Percentiles rank a stretch among this genome's conserved stretches.
Evolutionary conservation across 2,329 filamentous ascomycete species (phyloP).

Genomic region (Periconia digitata): DNA sequence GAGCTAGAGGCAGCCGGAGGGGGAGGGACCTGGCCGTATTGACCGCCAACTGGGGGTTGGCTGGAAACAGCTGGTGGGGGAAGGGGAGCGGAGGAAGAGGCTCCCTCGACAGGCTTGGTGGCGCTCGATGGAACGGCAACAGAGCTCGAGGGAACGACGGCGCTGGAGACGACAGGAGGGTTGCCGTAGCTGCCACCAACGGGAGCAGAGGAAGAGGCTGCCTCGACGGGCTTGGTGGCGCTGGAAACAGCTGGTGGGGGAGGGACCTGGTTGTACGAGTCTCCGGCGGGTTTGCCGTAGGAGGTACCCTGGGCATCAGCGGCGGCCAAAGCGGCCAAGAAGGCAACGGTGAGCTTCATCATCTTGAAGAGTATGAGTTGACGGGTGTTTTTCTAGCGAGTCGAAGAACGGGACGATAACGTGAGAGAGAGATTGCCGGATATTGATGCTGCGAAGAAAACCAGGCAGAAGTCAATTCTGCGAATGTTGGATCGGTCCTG

Average conservation of each 20-base stretch:
- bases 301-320: slow-evolving; percentile 27
- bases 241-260: neutral
- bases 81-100: neutral
- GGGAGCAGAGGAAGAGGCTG: neutral
- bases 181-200: slow-evolving; percentile 4
- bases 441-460: slow-evolving; percentile 26
- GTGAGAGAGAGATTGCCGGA: slow-evolving; percentile 18
- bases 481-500: slow-evolving; percentile 24
- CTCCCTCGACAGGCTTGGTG: neutral
- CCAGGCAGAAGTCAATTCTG: slow-evolving; percentile 36
- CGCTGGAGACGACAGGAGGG: neutral
- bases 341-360: slow-evolving; percentile 39
- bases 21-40: neutral
- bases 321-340: slow-evolving; percentile 33
- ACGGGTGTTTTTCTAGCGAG: slow-evolving; percentile 28
- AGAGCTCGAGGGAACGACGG: neutral
- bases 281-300: neutral
- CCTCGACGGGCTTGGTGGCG: neutral
- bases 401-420: slow-evolving; percentile 2
- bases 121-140: neutral
- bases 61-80: no score
- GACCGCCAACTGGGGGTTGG: neutral
- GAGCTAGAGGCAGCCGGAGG: slow-evolving; percentile 6
- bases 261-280: neutral
- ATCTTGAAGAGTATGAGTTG: slow-evolving; percentile 25